Evolutionary conservation across 495 filamentous ascomycete species (phyloP).

Genomic region (Pseudotulostoma volvatum): DNA sequence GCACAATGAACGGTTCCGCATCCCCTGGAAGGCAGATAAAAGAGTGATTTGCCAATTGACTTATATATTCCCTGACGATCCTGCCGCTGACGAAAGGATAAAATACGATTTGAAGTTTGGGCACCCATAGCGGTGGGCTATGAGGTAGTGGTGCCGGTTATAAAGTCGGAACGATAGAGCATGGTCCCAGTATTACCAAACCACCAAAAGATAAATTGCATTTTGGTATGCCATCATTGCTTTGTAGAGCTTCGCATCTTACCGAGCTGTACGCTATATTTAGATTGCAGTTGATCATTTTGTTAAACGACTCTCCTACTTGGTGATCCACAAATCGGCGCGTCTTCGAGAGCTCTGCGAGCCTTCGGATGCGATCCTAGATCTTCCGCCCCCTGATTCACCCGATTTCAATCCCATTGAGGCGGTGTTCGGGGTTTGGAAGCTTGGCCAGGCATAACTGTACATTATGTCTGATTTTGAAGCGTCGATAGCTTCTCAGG

Average conservation of each 20-base stretch:
- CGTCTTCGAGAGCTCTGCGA: not conserved
- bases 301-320: not conserved
- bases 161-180: too few relatives aligned
- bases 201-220: too few relatives aligned
- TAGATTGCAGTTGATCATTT: not conserved
- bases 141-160: too few relatives aligned
- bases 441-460: not conserved
- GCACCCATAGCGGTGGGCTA: too few relatives aligned
- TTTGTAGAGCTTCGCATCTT: not conserved
- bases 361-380: not conserved
- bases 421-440: not conserved
- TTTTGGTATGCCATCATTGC: too few relatives aligned
- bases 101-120: too few relatives aligned
- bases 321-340: not conserved
- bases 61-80: too few relatives aligned
- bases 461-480: not conserved
- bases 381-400: not conserved
- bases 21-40: too few relatives aligned
- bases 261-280: not conserved
- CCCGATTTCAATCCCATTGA: not conserved
- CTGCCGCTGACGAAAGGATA: too few relatives aligned
- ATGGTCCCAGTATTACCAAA: too few relatives aligned
- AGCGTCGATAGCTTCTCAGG: not conserved
- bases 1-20: too few relatives aligned
- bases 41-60: too few relatives aligned